Conservation (phyloP, 345 rosid genomes). For the Isatis tinctoria region DNA sequence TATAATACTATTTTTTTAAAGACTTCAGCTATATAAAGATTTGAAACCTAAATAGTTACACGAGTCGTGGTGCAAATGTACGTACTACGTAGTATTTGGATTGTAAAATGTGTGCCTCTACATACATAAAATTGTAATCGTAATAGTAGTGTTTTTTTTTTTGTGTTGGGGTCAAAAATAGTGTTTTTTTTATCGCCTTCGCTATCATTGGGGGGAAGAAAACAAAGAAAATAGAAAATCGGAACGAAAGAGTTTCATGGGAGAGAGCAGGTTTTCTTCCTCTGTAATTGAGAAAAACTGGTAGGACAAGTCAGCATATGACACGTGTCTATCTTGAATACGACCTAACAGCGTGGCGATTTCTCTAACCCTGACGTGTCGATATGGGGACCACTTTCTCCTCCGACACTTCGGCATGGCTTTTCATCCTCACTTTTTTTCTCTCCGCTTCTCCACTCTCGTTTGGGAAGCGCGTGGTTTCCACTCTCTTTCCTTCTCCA, state of each 20-base stretch:
- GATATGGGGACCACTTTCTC: constrained; percentile 24
- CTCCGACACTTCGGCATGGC: constrained; percentile 37
- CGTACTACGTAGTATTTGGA: too few relatives aligned
- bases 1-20: background rate
- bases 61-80: background rate
- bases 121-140: background rate
- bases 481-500: background rate
- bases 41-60: background rate
- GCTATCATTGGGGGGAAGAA: background rate
- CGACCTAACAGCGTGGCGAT: constrained; percentile 28
- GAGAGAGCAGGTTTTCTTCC: background rate
- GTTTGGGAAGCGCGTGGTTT: background rate
- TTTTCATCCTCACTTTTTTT: background rate
- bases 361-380: constrained; percentile 29
- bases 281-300: background rate
- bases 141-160: too few relatives aligned
- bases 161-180: too few relatives aligned
- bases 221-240: background rate
- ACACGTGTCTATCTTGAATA: constrained; percentile 26
- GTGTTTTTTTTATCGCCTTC: background rate
- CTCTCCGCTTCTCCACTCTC: background rate
- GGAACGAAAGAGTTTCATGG: background rate
- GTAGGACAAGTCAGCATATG: constrained; percentile 27
- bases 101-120: background rate
- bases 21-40: background rate